phyloP scores from a whole-genome alignment of 2,329 filamentous ascomycete genomes.

The Penicillium sp. region DNA sequence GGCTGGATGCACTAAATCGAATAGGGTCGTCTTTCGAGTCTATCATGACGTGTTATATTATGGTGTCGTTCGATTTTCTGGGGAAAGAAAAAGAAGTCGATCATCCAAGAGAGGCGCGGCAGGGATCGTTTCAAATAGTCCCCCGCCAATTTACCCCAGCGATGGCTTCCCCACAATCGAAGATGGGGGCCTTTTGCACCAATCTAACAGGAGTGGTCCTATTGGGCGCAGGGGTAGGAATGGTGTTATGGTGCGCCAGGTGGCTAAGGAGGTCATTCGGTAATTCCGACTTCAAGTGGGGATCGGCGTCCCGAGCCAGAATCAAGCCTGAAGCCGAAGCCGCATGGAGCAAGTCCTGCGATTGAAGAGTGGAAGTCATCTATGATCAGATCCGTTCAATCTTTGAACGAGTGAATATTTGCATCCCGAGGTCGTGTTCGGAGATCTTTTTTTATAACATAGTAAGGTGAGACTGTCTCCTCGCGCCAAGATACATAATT shows the following conservation, averaged over 20 bases:
- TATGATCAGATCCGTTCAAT: not conserved
- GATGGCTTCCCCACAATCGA: constrained; percentile 4
- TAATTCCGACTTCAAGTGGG: not conserved
- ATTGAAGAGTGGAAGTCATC: not conserved
- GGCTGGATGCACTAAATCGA: not conserved
- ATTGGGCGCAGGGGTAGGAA: not conserved
- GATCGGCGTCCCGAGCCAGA: not conserved
- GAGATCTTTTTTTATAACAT: not conserved
- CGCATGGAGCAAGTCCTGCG: not conserved
- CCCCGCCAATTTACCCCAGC: not conserved
- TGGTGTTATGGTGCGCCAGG: not conserved
- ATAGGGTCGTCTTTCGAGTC: constrained; percentile 1
- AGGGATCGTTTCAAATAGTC: not conserved
- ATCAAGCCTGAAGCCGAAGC: not conserved
- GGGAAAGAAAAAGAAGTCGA: not conserved
- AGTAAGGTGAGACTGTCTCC: not conserved
- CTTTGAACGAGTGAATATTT: not conserved
- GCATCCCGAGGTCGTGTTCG: not conserved
- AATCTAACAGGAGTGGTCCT: not conserved
- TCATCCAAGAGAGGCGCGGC: not conserved
- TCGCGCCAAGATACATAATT: not conserved
- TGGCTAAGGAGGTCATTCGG: not conserved
- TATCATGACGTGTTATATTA: not conserved
- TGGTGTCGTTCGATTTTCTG: not conserved
- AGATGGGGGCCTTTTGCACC: not conserved